Evolutionary conservation across 1,139 yeast genomes (phyloP).

Genomic region (Taiozyma sp.): DNA sequence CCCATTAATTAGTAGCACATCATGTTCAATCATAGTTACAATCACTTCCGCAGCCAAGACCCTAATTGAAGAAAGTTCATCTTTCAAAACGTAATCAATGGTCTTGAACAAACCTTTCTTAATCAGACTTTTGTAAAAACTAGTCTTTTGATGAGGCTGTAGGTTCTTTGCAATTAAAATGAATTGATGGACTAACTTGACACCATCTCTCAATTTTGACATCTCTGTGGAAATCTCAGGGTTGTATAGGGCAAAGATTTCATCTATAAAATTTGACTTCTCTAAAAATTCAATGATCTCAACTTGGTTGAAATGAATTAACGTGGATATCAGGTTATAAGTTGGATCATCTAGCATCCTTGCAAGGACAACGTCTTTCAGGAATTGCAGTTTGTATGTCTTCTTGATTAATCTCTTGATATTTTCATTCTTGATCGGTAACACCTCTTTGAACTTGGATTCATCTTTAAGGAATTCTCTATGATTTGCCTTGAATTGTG

Average conservation of each 20-base stretch:
- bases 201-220: slow-evolving; percentile 59
- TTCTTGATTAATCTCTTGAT: slow-evolving; percentile 57
- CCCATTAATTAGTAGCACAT: slow-evolving; percentile 56
- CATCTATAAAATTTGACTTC: slow-evolving; percentile 43
- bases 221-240: slow-evolving; percentile 7
- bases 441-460: slow-evolving; percentile 63
- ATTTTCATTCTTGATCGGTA: slow-evolving; percentile 52
- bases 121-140: slow-evolving; percentile 61
- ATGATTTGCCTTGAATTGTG: slow-evolving; percentile 74
- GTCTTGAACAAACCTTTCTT: slow-evolving; percentile 67
- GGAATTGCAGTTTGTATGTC: slow-evolving; percentile 72
- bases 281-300: slow-evolving; percentile 66
- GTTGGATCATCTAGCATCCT: slow-evolving; percentile 79
- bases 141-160: slow-evolving; percentile 58
- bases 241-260: slow-evolving; percentile 53
- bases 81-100: slow-evolving; percentile 66
- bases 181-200: slow-evolving; percentile 77
- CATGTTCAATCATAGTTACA: slow-evolving; percentile 80
- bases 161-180: slow-evolving; percentile 68
- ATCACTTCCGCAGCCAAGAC: slow-evolving; percentile 80
- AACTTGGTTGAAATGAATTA: slow-evolving; percentile 67
- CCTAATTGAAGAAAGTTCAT: slow-evolving; percentile 48
- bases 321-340: slow-evolving; percentile 55
- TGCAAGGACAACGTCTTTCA: slow-evolving; percentile 84
- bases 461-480: slow-evolving; percentile 57